These are phyloP conservation scores for Salix koriyanagi DNA, from an alignment of 345 rosid species.

Conservation along the genomic window DNA sequence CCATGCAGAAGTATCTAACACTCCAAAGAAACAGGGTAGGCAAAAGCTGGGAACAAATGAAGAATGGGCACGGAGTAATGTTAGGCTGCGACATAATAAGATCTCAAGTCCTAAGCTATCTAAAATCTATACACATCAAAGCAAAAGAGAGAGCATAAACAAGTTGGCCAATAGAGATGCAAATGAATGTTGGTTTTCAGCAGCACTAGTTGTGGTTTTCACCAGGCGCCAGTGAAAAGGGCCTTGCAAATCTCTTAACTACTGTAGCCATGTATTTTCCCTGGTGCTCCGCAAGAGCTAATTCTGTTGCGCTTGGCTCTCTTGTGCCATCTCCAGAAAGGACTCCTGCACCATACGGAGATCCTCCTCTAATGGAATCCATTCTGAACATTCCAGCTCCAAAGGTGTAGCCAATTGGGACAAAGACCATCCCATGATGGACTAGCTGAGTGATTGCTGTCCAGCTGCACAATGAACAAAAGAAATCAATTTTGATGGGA, in stretches of 20 bases:
- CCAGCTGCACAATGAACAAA: constrained; percentile 37
- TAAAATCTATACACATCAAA: background rate
- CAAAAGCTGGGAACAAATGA: background rate
- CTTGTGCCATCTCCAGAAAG: constrained; percentile 75
- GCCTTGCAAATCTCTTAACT: constrained; percentile 53
- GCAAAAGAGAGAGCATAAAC: background rate
- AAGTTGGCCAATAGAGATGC: background rate
- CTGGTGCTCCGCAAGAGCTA: constrained; percentile 74
- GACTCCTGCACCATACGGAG: constrained; percentile 70
- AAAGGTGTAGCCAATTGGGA: constrained; percentile 78
- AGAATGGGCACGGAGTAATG: background rate
- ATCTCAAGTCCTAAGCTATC: constrained; percentile 1
- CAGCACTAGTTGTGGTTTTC: background rate
- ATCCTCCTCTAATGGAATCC: constrained; percentile 69
- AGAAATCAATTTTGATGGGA: background rate
- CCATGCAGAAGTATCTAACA: background rate
- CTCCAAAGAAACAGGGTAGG: background rate
- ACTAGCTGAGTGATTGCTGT: constrained; percentile 73
- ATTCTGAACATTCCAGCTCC: constrained; percentile 80
- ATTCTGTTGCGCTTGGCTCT: constrained; percentile 60
- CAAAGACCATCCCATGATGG: constrained; percentile 83
- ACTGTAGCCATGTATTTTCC: constrained; percentile 69
- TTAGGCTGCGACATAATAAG: background rate
- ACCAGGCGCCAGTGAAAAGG: constrained; percentile 3
- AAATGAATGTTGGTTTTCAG: background rate